phyloP scores from a whole-genome alignment of 1,284 basidiomycete genomes.

The Ceratobasidium sp. region DNA sequence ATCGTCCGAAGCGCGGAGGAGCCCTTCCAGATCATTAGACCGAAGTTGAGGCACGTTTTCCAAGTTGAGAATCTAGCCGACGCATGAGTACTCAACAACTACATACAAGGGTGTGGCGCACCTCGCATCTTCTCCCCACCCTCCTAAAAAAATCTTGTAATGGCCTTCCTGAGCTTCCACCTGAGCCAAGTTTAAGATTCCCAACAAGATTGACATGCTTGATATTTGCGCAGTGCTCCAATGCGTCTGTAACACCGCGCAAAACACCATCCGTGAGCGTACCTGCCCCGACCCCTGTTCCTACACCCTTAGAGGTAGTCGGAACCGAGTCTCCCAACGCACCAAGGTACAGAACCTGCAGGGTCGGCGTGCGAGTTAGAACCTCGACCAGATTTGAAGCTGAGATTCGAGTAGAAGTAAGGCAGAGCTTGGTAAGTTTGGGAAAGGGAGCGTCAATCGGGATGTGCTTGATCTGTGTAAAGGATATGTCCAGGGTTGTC shows the following conservation, averaged over 20 bases:
- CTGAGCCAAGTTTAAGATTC: slow-evolving; percentile 63
- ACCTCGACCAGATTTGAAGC: slow-evolving; percentile 54
- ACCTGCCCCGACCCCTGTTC: slow-evolving; percentile 55
- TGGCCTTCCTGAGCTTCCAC: slow-evolving; percentile 48
- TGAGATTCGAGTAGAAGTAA: slow-evolving; percentile 63
- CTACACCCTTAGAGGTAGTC: slow-evolving; percentile 53
- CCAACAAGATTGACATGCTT: slow-evolving; percentile 65
- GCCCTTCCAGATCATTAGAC: slow-evolving; percentile 60
- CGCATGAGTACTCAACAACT: not conserved
- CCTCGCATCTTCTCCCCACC: slow-evolving; percentile 68
- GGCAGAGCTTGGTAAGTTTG: slow-evolving; percentile 61
- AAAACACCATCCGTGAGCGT: slow-evolving; percentile 63
- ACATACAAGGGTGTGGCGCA: slow-evolving; percentile 43
- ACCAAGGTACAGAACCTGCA: slow-evolving; percentile 63
- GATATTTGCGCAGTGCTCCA: slow-evolving; percentile 52
- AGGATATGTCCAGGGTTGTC: slow-evolving; percentile 65
- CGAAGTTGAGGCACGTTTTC: slow-evolving; percentile 59
- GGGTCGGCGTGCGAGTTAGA: slow-evolving; percentile 51
- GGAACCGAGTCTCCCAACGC: slow-evolving; percentile 60
- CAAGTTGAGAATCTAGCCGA: slow-evolving; percentile 59
- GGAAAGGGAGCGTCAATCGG: slow-evolving; percentile 40
- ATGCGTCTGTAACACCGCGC: slow-evolving; percentile 53
- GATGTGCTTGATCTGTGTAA: slow-evolving; percentile 60
- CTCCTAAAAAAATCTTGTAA: slow-evolving; percentile 57
- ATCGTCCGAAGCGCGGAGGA: slow-evolving; percentile 51